Evolutionary conservation across 2,329 filamentous ascomycete species (phyloP), one percentile per base, ranked within the genome.

Genomic region (Clonostachys rosea): DNA sequence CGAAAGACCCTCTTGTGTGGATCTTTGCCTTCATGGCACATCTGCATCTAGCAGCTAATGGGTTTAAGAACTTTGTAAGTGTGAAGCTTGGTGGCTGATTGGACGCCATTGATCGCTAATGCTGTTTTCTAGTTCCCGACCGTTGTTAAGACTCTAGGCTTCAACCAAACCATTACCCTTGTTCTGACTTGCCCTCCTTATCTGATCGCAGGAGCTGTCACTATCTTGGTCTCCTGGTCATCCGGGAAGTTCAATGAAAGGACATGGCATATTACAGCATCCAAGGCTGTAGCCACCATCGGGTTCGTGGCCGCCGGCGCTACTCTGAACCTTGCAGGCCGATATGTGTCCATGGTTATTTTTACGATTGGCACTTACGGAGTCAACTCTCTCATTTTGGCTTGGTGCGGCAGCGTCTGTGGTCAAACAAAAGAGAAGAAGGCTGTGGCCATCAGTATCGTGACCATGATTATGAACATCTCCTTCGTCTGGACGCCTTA

Each of bases 21-120:
- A 55, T 77, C 8, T 70, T 76, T 46, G 67, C 66, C 14, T 57
- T 72, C 43, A 75, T 76, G 71, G 69, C 73, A 45, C 74, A 76
- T 52, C 69, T 75, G 61, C 73, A 76, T 55, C 58, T 75, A 37
- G 69, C 69, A 5, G 72, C 72, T 16, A 71, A 72, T 42, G 67
- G 67, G 2, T 71, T 71, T 56, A 68, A 74, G 56, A 71, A 59
- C 49, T 59, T 64, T 56, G 68, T 69, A 46, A 41, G 53, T 24
- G 7, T 1, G n/a, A 34, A 11, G 9, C 8, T 9, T 9, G 18
- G 6, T 14, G 55, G 71, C 57, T 49, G 58, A 63, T 8, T 57
- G 67, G 69, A 45, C 35, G 50, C 14, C 4, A 2, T 18, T 12
- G 10, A 10, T 10, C 17, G 18, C 43, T 44, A 35, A 35, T 30